phyloP scores from a whole-genome alignment of 1,284 basidiomycete genomes.

The Trichosporon sp. region DNA sequence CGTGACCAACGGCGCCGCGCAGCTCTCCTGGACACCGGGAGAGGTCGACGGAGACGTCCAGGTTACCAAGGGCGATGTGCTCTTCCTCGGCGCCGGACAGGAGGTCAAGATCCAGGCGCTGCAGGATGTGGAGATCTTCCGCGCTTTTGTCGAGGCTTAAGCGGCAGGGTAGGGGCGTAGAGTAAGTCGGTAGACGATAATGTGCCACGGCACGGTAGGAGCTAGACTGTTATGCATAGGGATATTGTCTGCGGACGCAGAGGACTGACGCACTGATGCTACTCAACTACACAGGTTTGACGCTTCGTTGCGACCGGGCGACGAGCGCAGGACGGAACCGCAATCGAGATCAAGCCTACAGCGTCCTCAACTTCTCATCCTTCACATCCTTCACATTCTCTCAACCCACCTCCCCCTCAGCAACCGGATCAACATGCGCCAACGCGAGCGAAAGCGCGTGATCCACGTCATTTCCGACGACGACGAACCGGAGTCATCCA shows the following conservation, averaged over 20 bases:
- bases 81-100: conserved; percentile 79
- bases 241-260: not conserved
- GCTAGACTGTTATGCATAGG: not conserved
- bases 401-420: no score
- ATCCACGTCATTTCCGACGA: no score
- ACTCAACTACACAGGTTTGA: no score
- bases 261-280: no score
- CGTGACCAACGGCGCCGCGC: conserved; percentile 71
- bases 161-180: not conserved
- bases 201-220: not conserved
- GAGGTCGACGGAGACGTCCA: conserved; percentile 57
- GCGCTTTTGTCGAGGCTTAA: conserved; percentile 69
- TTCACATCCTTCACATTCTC: no score
- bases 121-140: conserved; percentile 65
- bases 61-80: conserved; percentile 71
- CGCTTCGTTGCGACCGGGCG: no score
- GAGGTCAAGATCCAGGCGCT: conserved; percentile 61
- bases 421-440: no score
- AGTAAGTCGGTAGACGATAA: not conserved
- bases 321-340: no score
- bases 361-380: no score
- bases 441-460: no score
- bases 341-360: no score
- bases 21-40: conserved; percentile 41
- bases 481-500: no score